Base-by-base conservation (phyloP, 1,284 basidiomycete species). In the Boletus hoseneyae region DNA sequence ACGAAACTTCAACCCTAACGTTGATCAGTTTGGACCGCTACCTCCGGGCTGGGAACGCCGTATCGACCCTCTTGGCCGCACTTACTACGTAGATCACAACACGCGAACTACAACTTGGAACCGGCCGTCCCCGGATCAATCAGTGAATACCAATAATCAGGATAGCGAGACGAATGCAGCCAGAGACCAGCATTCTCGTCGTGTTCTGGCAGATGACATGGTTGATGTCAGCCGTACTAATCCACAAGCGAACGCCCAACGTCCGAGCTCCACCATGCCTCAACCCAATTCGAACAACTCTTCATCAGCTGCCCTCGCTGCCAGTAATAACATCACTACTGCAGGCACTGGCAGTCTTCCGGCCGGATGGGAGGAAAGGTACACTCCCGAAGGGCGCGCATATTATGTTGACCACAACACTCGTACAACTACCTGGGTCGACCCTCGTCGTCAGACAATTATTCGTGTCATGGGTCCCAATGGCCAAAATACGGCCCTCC, bases 321-420 rank as follows among this genome's bases (percentile, higher is more conserved):
- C 78, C n/a, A 74, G 73, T 25, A 76, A 74, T 16, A 77, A 77
- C 52, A 66, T 79, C 10, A 93, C 93, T 4, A 89, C 87, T 12
- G 80, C 86, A 38, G 92, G 91, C 8, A 75, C 80, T 2, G 93
- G 93, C 0, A 85, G 83, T 47, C 76, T 97, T 27, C 93, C 93
- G 1, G 84, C 91, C 53, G 94, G 93, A 4, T 97, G 93, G 93
- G 93, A 97, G 66, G 94, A 97, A 71, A 82, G 93, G 40, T 93
- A 93, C 71, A 96, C 94, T 4, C 91, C 93, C 2, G 93, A 96
- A 71, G 93, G 93, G 8, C 80, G 93, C 44, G 89, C 93, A 2
- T 97, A 97, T 72, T 96, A 93, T 72, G 93, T 96, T 32, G 91
- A 93, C 66, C 92, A 95, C 73, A 93, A 93, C 67, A 95, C 93